Evolutionary conservation across 2,329 filamentous ascomycete species (phyloP).

Genomic region (Amauroascus niger): DNA sequence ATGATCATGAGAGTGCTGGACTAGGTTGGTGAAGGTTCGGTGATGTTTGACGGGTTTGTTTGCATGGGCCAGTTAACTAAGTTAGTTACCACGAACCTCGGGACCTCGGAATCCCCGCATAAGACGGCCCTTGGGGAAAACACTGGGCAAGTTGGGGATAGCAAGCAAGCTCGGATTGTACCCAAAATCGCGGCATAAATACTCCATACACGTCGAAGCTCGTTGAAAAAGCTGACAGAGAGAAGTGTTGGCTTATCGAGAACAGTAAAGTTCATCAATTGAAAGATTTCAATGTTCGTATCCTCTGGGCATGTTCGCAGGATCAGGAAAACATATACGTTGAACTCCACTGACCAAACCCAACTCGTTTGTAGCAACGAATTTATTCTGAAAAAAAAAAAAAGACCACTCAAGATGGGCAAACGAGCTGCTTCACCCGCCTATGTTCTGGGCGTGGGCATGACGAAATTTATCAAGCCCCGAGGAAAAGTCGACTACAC

Average conservation of each 20-base stretch:
- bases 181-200: background rate
- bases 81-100: constrained; percentile 10
- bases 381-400: background rate
- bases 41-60: constrained; percentile 1
- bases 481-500: constrained; percentile 90
- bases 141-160: too few species aligned
- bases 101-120: constrained; percentile 14
- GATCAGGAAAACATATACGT: too few species aligned
- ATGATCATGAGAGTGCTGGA: too few species aligned
- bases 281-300: background rate
- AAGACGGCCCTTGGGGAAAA: background rate
- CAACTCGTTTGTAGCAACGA: background rate
- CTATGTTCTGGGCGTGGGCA: constrained; percentile 94
- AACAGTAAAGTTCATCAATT: background rate
- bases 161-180: too few species aligned
- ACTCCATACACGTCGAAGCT: background rate
- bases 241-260: background rate
- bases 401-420: constrained; percentile 36
- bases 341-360: background rate
- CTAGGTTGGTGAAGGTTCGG: too few species aligned
- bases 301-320: too few species aligned
- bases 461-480: constrained; percentile 99
- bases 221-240: background rate
- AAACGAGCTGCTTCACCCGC: constrained; percentile 45
- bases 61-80: background rate